Evolutionary conservation across 2,329 filamentous ascomycete genomes (phyloP), one percentile per base, ranked within the genome.

Genomic region (Didymella keratinophila): DNA sequence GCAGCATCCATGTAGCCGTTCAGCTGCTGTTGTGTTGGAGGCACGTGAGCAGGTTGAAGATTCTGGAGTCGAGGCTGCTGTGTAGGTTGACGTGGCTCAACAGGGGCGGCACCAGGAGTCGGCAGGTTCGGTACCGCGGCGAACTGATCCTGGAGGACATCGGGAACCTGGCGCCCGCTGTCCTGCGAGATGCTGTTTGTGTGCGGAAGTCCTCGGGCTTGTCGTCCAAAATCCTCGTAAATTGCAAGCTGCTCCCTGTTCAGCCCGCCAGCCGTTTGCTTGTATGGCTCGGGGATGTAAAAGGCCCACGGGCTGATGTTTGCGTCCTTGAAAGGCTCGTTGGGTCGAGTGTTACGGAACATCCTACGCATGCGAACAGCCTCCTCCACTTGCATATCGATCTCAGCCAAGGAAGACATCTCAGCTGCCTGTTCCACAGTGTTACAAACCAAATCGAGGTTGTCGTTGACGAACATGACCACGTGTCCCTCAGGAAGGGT

Each of bases 401-500:
- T 98, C 76, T 99, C 95, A 2, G 92, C 90, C 37, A 97, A 83
- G 10, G 95, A 95, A 61, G 94, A 91, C 71, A 96, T 91, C 75
- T 98, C 94, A 3, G 95, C 96, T 51, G 95, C 93, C 76, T 95
- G 93, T 78, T 99, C 95, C 44, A 99, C 96, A 62, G 97, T 91
- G 68, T 87, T 90, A 73, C 95, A 98, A 45, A 96, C 94, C 39
- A 93, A 85, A 68, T 99, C 95, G 28, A 99, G 84, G 74, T 99
- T 99, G 65, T 96, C 94, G 76, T 98, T 99, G 61, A 99, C 94
- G 77, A 96, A 98, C 92, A 99, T 97, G 56, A 98, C 86, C 61
- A 99, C 95, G 30, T 95, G 91, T 7, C 95, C 95, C 78, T 99
- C 95, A 0, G 95, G 92, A 61, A 99, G 84, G 16, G 91, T 91